These are phyloP conservation scores for Psidium guajava DNA, from an alignment of 345 rosid genomes.

Conservation along the genomic window DNA sequence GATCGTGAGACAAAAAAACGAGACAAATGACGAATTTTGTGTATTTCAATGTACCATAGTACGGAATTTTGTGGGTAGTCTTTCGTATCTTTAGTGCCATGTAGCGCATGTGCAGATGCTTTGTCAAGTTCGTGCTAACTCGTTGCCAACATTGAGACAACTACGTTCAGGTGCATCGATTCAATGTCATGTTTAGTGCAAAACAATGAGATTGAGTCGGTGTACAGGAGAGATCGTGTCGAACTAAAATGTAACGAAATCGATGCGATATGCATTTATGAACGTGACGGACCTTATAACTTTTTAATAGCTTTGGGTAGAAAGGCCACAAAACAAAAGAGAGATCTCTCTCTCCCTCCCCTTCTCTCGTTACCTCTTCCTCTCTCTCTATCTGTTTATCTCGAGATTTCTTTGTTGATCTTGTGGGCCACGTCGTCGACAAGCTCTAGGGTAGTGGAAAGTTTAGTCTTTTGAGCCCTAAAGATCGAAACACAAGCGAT, in stretches of 20 bases:
- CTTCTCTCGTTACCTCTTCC: no score
- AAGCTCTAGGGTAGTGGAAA: no score
- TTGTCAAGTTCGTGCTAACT: neutral
- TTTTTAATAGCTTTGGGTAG: neutral
- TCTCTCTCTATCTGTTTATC: no score
- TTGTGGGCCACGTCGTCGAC: no score
- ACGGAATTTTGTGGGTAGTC: neutral
- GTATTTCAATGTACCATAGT: neutral
- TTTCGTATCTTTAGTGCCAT: neutral
- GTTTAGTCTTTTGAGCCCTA: no score
- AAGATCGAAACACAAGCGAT: no score
- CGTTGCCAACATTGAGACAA: neutral
- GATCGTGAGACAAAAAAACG: no score
- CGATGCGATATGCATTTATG: neutral
- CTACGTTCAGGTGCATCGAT: neutral
- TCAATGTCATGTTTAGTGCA: neutral
- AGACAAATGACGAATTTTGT: no score
- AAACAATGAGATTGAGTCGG: neutral
- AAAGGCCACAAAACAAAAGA: no score
- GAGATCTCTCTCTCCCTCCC: no score
- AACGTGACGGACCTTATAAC: fast-evolving
- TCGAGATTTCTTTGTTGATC: no score
- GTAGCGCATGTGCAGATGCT: neutral
- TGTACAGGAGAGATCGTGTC: neutral
- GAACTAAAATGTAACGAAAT: neutral